phyloP scores from a whole-genome alignment of 2,329 filamentous ascomycete species.

The Calonectria pseudoreteaudii region DNA sequence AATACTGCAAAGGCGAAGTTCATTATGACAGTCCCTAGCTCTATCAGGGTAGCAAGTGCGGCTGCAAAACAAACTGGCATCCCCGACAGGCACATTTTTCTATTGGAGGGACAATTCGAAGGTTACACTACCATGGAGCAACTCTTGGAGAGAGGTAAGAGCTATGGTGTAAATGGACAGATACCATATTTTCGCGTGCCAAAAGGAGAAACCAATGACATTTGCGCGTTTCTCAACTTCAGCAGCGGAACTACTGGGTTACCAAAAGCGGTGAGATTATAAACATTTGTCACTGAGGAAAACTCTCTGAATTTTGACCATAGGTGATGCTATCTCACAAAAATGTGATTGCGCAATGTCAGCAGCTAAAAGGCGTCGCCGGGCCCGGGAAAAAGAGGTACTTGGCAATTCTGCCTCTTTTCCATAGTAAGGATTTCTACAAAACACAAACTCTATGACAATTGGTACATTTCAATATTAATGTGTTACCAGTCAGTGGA shows the following conservation, averaged over 20 bases:
- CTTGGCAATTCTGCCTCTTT: slow-evolving; percentile 40
- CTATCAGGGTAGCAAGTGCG: not conserved
- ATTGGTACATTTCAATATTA: not conserved
- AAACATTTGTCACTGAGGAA: no score
- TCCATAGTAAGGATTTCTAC: slow-evolving; percentile 37
- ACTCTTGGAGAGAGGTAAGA: not conserved
- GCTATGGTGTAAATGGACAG: not conserved
- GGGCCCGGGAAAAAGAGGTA: slow-evolving; percentile 16
- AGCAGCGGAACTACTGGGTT: slow-evolving; percentile 39
- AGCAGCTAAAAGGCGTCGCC: slow-evolving; percentile 26
- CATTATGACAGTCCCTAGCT: not conserved
- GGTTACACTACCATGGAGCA: not conserved
- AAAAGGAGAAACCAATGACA: slow-evolving; percentile 16
- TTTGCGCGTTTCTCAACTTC: slow-evolving; percentile 34
- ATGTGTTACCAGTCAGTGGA: slow-evolving; percentile 8
- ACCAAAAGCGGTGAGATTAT: slow-evolving; percentile 32
- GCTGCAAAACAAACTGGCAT: slow-evolving; percentile 20
- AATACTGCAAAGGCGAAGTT: slow-evolving; percentile 19
- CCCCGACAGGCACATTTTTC: not conserved
- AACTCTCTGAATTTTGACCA: not conserved
- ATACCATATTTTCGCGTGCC: not conserved
- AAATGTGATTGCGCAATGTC: slow-evolving; percentile 36
- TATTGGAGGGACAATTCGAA: not conserved
- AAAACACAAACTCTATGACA: not conserved
- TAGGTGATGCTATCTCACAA: slow-evolving; percentile 38